phyloP scores from a whole-genome alignment of 768 basidiomycete genomes.

The Suillus spraguei region DNA sequence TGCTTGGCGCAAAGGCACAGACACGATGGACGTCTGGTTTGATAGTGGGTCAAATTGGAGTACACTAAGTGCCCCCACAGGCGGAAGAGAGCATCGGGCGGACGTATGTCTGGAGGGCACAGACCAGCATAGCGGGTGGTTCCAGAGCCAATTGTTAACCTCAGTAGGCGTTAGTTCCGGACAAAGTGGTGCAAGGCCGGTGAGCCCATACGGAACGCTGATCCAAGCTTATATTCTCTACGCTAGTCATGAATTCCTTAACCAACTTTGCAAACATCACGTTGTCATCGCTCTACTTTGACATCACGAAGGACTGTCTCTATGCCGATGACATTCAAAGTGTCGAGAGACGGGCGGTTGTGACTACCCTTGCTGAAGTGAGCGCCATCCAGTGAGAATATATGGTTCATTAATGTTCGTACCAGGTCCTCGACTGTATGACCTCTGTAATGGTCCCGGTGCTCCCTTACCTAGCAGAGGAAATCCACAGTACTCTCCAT shows the following conservation, averaged over 20 bases:
- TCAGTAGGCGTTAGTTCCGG: conserved; percentile 49
- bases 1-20: conserved; percentile 77
- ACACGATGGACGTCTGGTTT: conserved; percentile 99
- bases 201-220: conserved; percentile 70
- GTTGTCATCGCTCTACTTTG: conserved; percentile 90
- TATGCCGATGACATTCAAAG: conserved; percentile 67
- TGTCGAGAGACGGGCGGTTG: conserved; percentile 58
- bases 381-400: conserved; percentile 16
- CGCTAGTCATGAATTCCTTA: conserved; percentile 68
- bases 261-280: conserved; percentile 81
- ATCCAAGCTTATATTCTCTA: conserved; percentile 39
- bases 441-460: conserved; percentile 80
- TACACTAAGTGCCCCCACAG: conserved; percentile 52
- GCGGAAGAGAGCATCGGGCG: conserved; percentile 50
- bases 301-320: conserved; percentile 86
- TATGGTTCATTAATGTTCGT: not conserved
- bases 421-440: conserved; percentile 67
- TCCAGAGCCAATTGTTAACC: conserved; percentile 93
- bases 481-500: conserved; percentile 57
- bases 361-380: conserved; percentile 76
- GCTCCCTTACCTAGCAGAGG: conserved; percentile 89
- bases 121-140: conserved; percentile 99
- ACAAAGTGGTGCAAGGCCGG: conserved; percentile 18
- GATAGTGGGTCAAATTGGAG: conserved; percentile 97
- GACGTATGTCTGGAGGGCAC: conserved; percentile 95